phyloP scores from a whole-genome alignment of 345 rosid genomes.

The Boechera divaricarpa region DNA sequence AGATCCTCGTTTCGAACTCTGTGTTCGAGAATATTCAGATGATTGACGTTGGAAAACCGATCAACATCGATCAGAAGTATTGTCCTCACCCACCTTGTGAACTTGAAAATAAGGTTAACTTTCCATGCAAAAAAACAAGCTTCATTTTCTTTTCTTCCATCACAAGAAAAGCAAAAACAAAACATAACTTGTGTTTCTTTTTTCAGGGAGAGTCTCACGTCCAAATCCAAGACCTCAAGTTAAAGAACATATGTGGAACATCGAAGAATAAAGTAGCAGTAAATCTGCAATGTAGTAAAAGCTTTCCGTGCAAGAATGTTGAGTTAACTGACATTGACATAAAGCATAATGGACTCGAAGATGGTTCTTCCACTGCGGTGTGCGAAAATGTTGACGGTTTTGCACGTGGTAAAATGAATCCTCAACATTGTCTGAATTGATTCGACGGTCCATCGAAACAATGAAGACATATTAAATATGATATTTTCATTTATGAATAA shows the following conservation, averaged over 20 bases:
- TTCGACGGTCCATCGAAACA: not conserved
- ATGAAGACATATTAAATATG: not conserved
- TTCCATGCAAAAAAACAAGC: not conserved
- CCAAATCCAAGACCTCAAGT: slow-evolving; percentile 41
- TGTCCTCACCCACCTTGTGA: no score
- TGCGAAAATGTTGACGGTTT: slow-evolving; percentile 43
- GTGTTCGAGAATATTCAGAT: slow-evolving; percentile 22
- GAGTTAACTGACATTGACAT: slow-evolving; percentile 42
- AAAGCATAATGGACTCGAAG: not conserved
- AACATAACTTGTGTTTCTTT: not conserved
- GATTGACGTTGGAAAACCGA: no score
- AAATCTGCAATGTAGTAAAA: slow-evolving; percentile 42
- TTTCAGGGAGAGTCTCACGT: slow-evolving; percentile 47
- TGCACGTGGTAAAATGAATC: slow-evolving; percentile 22
- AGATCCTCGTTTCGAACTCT: slow-evolving; percentile 31
- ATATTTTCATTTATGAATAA: not conserved
- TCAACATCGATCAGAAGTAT: no score
- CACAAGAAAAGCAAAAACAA: not conserved
- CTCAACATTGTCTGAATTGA: slow-evolving; percentile 13
- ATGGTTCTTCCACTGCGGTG: slow-evolving; percentile 24
- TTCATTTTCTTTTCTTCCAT: not conserved
- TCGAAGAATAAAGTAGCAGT: slow-evolving; percentile 43
- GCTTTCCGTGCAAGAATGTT: slow-evolving; percentile 41
- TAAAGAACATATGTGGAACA: slow-evolving; percentile 46
- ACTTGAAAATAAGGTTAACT: no score